phyloP scores from a whole-genome alignment of 805 yeast species.

The Metschnikowia noctiluminum region DNA sequence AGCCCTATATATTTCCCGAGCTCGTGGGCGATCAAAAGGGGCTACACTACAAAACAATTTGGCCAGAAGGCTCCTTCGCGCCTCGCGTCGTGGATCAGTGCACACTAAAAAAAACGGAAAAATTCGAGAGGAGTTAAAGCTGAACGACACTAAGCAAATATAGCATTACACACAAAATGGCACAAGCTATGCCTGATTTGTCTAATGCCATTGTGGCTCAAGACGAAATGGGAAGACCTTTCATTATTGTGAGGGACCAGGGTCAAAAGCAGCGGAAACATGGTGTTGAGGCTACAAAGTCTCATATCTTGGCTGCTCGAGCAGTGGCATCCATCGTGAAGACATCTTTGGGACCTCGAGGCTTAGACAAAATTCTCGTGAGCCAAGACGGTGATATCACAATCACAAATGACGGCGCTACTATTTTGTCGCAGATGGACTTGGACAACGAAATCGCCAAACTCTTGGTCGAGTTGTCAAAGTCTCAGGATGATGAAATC shows the following conservation, averaged over 20 bases:
- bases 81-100: constrained; percentile 2
- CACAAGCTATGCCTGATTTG: constrained; percentile 70
- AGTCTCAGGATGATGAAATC: constrained; percentile 95
- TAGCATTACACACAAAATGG: constrained; percentile 14
- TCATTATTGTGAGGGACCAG: constrained; percentile 90
- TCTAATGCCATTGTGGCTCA: constrained; percentile 98
- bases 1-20: too few species aligned
- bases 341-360: constrained; percentile 95
- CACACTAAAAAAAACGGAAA: constrained; percentile 9
- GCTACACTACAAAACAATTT: too few species aligned
- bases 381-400: constrained; percentile 97
- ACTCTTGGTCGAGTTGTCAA: constrained; percentile 86
- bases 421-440: constrained; percentile 94
- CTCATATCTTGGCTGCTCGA: constrained; percentile 92
- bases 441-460: constrained; percentile 95
- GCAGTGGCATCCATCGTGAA: constrained; percentile 90
- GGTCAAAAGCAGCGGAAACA: constrained; percentile 67
- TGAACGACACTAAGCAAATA: neutral
- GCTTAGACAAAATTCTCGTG: constrained; percentile 93
- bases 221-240: constrained; percentile 99
- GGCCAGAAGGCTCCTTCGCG: too few species aligned
- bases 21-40: too few species aligned
- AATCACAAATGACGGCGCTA: constrained; percentile 98
- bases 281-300: constrained; percentile 51
- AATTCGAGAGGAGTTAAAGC: neutral